These are phyloP conservation scores for Metarhizium guizhouense DNA, from an alignment of 2,329 filamentous ascomycete species.

Conservation along the genomic window DNA sequence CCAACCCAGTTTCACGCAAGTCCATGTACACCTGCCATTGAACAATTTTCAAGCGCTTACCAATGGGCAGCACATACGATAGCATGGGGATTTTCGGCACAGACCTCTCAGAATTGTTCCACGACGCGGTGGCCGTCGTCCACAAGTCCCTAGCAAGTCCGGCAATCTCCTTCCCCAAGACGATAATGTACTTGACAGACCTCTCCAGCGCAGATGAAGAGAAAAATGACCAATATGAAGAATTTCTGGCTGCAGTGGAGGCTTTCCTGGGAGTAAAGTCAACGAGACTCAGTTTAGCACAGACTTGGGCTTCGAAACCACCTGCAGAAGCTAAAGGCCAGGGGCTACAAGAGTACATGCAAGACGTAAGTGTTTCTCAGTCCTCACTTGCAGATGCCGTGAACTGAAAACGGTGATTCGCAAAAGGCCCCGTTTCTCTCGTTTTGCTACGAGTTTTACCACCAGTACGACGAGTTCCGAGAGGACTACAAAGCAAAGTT, in stretches of 20 bases:
- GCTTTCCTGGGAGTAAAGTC: conserved; percentile 10
- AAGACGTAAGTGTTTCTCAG: conserved; percentile 13
- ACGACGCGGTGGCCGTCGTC: conserved; percentile 10
- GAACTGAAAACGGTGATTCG: too few species aligned
- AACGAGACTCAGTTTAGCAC: conserved; percentile 11
- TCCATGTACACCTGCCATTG: neutral
- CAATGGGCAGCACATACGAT: conserved; percentile 9
- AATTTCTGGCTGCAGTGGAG: conserved; percentile 19
- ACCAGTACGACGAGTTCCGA: conserved; percentile 20
- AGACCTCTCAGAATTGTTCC: conserved; percentile 16
- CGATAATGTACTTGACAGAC: conserved; percentile 19
- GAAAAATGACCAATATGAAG: conserved; percentile 7
- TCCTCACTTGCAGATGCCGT: neutral
- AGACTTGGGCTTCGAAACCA: conserved; percentile 13
- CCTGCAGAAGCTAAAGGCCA: conserved; percentile 13
- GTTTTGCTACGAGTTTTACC: conserved; percentile 25
- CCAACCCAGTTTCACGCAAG: conserved; percentile 14
- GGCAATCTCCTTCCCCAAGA: conserved; percentile 3
- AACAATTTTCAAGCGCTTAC: neutral
- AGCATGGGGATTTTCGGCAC: conserved; percentile 15
- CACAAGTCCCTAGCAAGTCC: neutral
- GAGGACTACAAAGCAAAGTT: conserved; percentile 15
- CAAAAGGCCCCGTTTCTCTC: conserved; percentile 19
- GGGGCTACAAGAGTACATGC: conserved; percentile 18
- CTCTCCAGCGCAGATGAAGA: conserved; percentile 6